Evolutionary conservation across 371 early-diverging fungal genomes (phyloP), one percentile per base, ranked within the genome.

Genomic region (Rhizopus microsporus): DNA sequence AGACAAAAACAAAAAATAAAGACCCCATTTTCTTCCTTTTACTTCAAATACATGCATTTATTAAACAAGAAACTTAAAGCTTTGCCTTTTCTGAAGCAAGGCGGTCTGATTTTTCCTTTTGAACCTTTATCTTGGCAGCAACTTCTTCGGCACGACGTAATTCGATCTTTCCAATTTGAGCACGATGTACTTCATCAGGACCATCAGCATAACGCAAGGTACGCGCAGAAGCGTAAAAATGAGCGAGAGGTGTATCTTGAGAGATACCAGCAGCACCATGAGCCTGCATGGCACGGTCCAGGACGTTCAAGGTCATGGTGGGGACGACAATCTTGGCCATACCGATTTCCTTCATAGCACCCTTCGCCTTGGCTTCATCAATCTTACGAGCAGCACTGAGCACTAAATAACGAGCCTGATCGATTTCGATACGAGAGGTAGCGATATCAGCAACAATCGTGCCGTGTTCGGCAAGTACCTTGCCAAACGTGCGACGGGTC

Each of bases 171-270:
- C 80, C 77, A 16, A 77, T 55, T 54, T 77, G 80, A 38, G 53
- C 65, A n/a, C 54, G 47, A 32, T 75, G 72, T n/a, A 62, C 63
- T 34, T 71, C 74, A 66, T 75, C 74, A 53, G 77, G 80, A 38
- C 78, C 96, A 78, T 96, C 98, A 23, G 96, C 98, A 68, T 92
- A 90, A 59, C 95, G 87, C 51, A 97, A 77, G 5, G 95, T 93
- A 48, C 97, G 82, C 38, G 88, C 84, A 29, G 75, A 75, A 32
- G 94, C 95, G 72, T 88, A 93, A 70, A 94, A 83, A 5, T 85
- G 77, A 0, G 98, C 95, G 56, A 98, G 67, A 12, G 91, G 91
- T 49, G 85, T 83, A 67, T 95, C 97, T 57, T 88, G 92, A 13
- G 89, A 84, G 30, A 98, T 81, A 57, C 98, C 98, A 15, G 78